These are phyloP conservation scores for Epichloe aotearoae DNA, from an alignment of 2,329 filamentous ascomycete genomes.

Conservation along the genomic window DNA sequence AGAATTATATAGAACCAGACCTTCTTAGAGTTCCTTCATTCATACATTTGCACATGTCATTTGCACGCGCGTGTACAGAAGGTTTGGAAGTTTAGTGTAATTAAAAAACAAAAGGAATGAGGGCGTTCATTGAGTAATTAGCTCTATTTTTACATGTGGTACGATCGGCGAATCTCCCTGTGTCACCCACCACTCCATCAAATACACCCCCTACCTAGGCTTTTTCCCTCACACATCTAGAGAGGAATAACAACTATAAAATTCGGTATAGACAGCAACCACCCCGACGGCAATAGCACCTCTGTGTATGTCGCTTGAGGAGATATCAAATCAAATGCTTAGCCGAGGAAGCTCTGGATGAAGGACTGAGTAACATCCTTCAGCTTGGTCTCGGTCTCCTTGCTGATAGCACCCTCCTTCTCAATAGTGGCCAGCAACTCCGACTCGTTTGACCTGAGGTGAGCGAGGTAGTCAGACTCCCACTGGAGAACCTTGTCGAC, in stretches of 20 bases:
- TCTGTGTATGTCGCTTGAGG: constrained; percentile 19
- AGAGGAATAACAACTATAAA: constrained; percentile 24
- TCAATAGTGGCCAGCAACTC: constrained; percentile 78
- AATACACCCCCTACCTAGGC: constrained; percentile 27
- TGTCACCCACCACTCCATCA: constrained; percentile 33
- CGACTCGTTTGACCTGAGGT: constrained; percentile 82
- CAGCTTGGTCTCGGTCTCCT: constrained; percentile 76
- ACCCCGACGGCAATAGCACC: constrained; percentile 19
- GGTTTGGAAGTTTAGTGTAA: not conserved
- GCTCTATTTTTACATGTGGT: constrained; percentile 51
- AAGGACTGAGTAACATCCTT: constrained; percentile 66
- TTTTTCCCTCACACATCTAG: constrained; percentile 31
- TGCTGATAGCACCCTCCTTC: constrained; percentile 91
- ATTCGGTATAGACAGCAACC: constrained; percentile 37
- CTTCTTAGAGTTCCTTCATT: not conserved
- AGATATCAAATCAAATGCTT: constrained; percentile 24
- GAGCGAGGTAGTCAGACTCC: constrained; percentile 87
- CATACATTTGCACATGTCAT: not conserved
- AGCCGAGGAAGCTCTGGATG: constrained; percentile 80
- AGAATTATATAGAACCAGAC: no score
- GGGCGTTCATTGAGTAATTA: constrained; percentile 46
- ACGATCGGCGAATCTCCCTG: constrained; percentile 33
- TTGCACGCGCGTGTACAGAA: not conserved
- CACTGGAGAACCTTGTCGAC: constrained; percentile 84
- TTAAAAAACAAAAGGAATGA: constrained; percentile 44